A percentile compares a stretch with the other conserved stretches of the same genome.
These are phyloP conservation scores for Trifolium pratense DNA, from an alignment of 306 rosid genomes.

Conservation along the genomic window DNA sequence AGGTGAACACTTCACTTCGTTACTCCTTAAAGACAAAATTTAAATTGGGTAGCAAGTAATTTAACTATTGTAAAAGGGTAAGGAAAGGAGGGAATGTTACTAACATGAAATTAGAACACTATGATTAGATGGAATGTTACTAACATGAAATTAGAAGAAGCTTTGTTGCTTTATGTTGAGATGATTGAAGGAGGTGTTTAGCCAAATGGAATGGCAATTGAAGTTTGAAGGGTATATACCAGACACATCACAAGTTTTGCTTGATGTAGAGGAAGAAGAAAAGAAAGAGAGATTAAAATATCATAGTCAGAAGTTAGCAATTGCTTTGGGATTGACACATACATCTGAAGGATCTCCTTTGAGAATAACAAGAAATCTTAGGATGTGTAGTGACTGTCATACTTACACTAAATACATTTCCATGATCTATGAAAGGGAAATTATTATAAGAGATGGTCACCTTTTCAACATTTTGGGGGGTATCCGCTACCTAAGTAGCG, in stretches of 20 bases:
- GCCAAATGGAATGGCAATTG: slow-evolving; percentile 96
- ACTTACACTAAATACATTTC: slow-evolving; percentile 74
- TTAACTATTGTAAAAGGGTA: too few species aligned
- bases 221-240: slow-evolving; percentile 80
- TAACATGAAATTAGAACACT: slow-evolving; percentile 72
- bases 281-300: slow-evolving; percentile 73
- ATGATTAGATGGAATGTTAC: slow-evolving; percentile 72
- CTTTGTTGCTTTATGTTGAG: slow-evolving; percentile 57
- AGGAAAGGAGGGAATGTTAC: too few species aligned
- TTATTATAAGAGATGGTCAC: slow-evolving; percentile 68
- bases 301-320: slow-evolving; percentile 86
- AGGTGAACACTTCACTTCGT: too few species aligned
- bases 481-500: too few species aligned
- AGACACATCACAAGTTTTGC: slow-evolving; percentile 78
- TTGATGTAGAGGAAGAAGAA: slow-evolving; percentile 77
- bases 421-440: slow-evolving; percentile 62
- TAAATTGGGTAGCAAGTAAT: too few species aligned
- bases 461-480: too few species aligned
- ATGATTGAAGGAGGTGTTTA: slow-evolving; percentile 70
- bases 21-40: too few species aligned
- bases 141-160: slow-evolving; percentile 53
- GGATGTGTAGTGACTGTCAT: slow-evolving; percentile 88
- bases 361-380: slow-evolving; percentile 76
- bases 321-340: slow-evolving; percentile 77
- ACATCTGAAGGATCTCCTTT: slow-evolving; percentile 67